Base-by-base conservation (phyloP, 2,329 filamentous ascomycete species). In the Ceratocystis eucalypticola region DNA sequence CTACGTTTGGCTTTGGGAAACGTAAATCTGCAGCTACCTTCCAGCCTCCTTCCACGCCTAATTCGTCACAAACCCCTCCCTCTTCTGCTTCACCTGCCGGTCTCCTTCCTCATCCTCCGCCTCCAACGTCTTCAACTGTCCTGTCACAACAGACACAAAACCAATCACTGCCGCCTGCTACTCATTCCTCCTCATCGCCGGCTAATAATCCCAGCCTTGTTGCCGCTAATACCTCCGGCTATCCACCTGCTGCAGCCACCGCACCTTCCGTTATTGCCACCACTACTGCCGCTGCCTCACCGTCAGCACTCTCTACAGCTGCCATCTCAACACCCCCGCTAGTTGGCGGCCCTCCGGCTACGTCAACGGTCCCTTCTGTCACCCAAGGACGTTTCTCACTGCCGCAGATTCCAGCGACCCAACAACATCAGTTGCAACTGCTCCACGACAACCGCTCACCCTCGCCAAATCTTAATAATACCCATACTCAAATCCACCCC, bases 1-100 rank as follows among this genome's bases (percentile, higher is more conserved):
- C 84, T 90, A 76, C 84, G 81, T 82, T 91, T 79, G 87, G 88
- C 78, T 88, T 89, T 81, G 87, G 87, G 79, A 89, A 88, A 83
- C 86, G 88, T 77, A 88, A 86, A 80, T 87, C 86, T 73, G 80
- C 65, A 66, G 46, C 80, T 73, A 80, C 62, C 53, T 55, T 83
- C 72, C 80, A 82, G 41, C 65, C 61, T 66, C 65, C 63, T 63
- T 55, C 61, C 46, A 62, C 65, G 41, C 45, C 68, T 30, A 64
- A 57, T 33, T 53, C 55, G 20, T 57, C 66, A 63, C 64, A 65
- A 65, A 53, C 65, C 45, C 62, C 57, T 41, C 62, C 66, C 22
- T 64, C 64, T 61, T 64, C 64, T 61, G 61, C 46, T 10, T 48
- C 66, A n/a, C 25, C 50, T 37, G 50, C 33, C 37, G 61, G 64